Percentiles rank a stretch among this genome's conserved stretches.
These are phyloP conservation scores for Boletus eberwhitei DNA, from an alignment of 768 basidiomycete species.

Conservation along the genomic window DNA sequence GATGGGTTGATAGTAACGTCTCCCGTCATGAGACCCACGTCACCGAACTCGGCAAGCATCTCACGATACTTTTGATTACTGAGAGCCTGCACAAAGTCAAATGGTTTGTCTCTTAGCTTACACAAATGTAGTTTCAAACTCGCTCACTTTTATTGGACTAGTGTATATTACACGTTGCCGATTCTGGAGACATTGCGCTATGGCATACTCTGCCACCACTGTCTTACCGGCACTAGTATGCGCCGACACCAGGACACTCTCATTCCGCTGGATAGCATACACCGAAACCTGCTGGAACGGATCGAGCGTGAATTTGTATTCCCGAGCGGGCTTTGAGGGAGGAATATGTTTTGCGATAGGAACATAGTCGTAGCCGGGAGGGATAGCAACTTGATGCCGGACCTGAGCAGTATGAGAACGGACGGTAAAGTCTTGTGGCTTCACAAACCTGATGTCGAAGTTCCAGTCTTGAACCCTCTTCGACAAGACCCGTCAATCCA, in stretches of 20 bases:
- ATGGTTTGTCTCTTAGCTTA: constrained; percentile 13
- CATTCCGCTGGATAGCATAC: constrained; percentile 93
- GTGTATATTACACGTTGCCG: constrained; percentile 98
- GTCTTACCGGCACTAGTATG: constrained; percentile 99
- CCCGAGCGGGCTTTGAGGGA: constrained; percentile 82
- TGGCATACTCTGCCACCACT: constrained; percentile 98
- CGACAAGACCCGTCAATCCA: constrained; percentile 74
- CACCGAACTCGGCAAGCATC: constrained; percentile 94
- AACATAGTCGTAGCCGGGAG: constrained; percentile 85
- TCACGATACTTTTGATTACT: constrained; percentile 99
- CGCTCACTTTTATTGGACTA: constrained; percentile 94
- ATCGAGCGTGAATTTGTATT: constrained; percentile 95
- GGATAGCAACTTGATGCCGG: constrained; percentile 94
- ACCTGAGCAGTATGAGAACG: constrained; percentile 47
- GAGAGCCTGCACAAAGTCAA: constrained; percentile 62
- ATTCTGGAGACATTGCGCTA: constrained; percentile 90
- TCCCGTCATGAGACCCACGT: constrained; percentile 98
- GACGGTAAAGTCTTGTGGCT: neutral
- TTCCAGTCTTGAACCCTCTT: constrained; percentile 67
- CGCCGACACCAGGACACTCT: constrained; percentile 95
- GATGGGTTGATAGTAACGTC: constrained; percentile 99
- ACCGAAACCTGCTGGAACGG: constrained; percentile 97
- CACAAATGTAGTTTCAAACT: constrained; percentile 13
- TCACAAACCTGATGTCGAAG: constrained; percentile 66
- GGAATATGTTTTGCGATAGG: constrained; percentile 92